These are phyloP conservation scores for Geranium rotundifolium DNA, from an alignment of 345 rosid species.

Conservation along the genomic window DNA sequence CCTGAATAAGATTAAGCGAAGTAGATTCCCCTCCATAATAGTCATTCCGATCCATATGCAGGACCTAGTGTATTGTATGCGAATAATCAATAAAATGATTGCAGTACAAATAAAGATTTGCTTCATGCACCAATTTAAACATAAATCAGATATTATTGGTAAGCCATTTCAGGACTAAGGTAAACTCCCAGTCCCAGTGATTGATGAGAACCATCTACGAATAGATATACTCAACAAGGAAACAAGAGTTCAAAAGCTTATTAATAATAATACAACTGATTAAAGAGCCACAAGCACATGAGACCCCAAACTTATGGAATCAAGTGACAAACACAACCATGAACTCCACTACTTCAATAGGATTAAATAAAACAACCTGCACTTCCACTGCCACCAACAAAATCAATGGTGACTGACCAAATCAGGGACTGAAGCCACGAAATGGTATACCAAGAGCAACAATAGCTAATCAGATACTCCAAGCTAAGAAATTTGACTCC, in stretches of 20 bases:
- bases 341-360: no score
- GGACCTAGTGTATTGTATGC: conserved; percentile 37
- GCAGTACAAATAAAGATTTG: background rate
- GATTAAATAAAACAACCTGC: no score
- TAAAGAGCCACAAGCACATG: no score
- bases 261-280: no score
- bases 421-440: no score
- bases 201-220: background rate
- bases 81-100: background rate
- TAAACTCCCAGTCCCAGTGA: background rate
- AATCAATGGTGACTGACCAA: no score
- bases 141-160: background rate
- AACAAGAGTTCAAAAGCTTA: background rate
- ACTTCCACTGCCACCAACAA: no score
- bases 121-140: background rate
- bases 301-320: no score
- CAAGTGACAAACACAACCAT: no score
- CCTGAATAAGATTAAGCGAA: conserved; percentile 96
- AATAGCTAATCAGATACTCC: no score
- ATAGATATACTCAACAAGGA: background rate
- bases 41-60: conserved; percentile 98
- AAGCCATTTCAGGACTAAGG: background rate
- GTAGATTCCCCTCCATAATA: conserved; percentile 97
- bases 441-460: no score
- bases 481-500: background rate